Conservation (phyloP, 441 rosid genomes). For the Adansonia madagascariensis region DNA sequence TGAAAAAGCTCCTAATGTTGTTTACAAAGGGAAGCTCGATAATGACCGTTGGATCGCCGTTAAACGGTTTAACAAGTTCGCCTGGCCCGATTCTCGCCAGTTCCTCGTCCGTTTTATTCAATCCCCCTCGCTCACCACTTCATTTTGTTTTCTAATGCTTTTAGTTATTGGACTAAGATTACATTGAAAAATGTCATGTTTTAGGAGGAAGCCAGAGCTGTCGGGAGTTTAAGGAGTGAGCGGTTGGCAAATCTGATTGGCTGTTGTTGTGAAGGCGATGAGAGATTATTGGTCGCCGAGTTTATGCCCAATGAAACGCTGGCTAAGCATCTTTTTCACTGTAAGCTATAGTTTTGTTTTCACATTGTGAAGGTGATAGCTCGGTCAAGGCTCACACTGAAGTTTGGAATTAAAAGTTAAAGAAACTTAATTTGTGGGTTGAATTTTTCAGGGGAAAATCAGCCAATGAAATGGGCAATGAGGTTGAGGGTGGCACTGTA, state of each 20-base stretch:
- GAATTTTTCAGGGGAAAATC: slow-evolving; percentile 50
- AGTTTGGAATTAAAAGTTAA: not conserved
- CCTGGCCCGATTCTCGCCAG: slow-evolving; percentile 75
- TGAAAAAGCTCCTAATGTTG: slow-evolving; percentile 70
- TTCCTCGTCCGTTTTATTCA: slow-evolving; percentile 49
- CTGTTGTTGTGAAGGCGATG: slow-evolving; percentile 70
- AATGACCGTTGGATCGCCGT: slow-evolving; percentile 61
- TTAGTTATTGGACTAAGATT: not conserved
- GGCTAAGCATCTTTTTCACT: slow-evolving; percentile 77
- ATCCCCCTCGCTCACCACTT: not conserved
- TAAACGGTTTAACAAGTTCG: slow-evolving; percentile 65
- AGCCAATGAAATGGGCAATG: slow-evolving; percentile 71
- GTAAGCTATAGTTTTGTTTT: slow-evolving; percentile 36
- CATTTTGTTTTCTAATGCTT: not conserved
- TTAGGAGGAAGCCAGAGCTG: slow-evolving; percentile 74
- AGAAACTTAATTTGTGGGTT: slow-evolving; percentile 6
- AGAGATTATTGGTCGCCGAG: slow-evolving; percentile 71
- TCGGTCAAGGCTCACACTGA: not conserved
- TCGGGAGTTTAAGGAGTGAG: slow-evolving; percentile 68
- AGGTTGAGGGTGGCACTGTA: slow-evolving; percentile 61
- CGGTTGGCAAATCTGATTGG: slow-evolving; percentile 65
- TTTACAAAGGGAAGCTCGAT: slow-evolving; percentile 64
- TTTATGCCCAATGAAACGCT: slow-evolving; percentile 74
- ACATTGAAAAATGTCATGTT: not conserved
- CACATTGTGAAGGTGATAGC: not conserved